Percentiles rank a stretch among this genome's conserved stretches.
Evolutionary conservation across 1,139 yeast genomes (phyloP).

Genomic region (Geotrichum cucujoidarum): DNA sequence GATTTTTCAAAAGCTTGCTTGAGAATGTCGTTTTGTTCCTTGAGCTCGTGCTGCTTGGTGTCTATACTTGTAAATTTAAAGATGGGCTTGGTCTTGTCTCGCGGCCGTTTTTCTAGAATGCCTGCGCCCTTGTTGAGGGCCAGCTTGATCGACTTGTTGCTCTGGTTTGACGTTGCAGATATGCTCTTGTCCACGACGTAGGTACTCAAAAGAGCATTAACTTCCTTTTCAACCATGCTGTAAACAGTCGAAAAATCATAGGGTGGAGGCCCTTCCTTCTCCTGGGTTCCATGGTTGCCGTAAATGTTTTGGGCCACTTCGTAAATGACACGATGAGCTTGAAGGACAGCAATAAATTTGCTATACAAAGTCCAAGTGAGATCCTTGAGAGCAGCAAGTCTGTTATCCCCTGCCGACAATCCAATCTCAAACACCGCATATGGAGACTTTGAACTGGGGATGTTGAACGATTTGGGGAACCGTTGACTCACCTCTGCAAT

Average conservation of each 20-base stretch:
- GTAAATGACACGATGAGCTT: constrained; percentile 61
- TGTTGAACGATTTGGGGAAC: constrained; percentile 37
- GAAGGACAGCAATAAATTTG: constrained; percentile 59
- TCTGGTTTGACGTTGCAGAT: neutral
- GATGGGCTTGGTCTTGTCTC: constrained; percentile 23
- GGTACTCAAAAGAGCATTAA: constrained; percentile 50
- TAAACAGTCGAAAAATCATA: constrained; percentile 55
- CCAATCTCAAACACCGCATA: constrained; percentile 27
- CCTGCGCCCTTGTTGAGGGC: constrained; percentile 8
- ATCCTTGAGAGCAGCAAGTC: constrained; percentile 60
- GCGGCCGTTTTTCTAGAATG: constrained; percentile 10
- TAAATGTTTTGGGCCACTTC: constrained; percentile 46
- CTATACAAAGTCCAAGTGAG: constrained; percentile 64
- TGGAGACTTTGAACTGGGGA: constrained; percentile 13
- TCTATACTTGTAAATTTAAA: constrained; percentile 30
- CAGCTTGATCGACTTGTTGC: constrained; percentile 1
- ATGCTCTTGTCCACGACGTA: constrained; percentile 41
- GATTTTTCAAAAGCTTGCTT: constrained; percentile 32
- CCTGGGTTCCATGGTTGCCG: constrained; percentile 24
- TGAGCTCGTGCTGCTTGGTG: constrained; percentile 27
- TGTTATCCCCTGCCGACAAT: constrained; percentile 41
- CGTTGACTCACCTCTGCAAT: constrained; percentile 60
- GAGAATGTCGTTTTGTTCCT: constrained; percentile 26
- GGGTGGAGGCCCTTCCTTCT: constrained; percentile 23
- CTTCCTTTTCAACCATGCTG: constrained; percentile 53